phyloP scores from a whole-genome alignment of 257 asterid species.

The Misopates orontium region DNA sequence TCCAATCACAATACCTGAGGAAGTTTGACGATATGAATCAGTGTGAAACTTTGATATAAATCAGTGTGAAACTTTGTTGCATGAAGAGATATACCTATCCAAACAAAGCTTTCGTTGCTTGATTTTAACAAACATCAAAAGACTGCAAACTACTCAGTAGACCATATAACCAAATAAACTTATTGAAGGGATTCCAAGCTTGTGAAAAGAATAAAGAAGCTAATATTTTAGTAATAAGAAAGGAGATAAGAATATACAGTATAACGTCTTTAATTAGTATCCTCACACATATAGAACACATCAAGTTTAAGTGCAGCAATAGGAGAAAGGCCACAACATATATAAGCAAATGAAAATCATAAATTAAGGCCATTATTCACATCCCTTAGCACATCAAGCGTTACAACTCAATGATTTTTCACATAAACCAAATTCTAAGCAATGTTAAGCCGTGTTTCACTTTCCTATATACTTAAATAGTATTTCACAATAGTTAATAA shows the following conservation, averaged over 20 bases:
- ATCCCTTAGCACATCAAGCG: background rate
- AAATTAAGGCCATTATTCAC: background rate
- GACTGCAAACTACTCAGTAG: too few relatives aligned
- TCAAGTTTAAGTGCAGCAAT: constrained; percentile 1
- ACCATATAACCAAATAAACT: too few relatives aligned
- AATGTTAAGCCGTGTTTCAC: background rate
- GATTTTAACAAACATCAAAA: background rate
- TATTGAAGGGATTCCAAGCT: background rate
- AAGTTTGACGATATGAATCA: constrained; percentile 2
- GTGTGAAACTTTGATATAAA: constrained; percentile 5
- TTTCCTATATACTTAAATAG: background rate
- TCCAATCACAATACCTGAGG: background rate
- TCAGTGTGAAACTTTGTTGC: background rate
- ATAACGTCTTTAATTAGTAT: background rate
- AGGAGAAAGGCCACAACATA: constrained; percentile 2
- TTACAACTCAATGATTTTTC: background rate
- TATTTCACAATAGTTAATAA: background rate
- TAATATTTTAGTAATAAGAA: background rate
- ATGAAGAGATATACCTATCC: background rate
- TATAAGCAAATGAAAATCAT: constrained; percentile 13
- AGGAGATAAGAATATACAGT: background rate
- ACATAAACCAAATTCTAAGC: background rate
- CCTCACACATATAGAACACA: constrained; percentile 1
- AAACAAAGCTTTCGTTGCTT: background rate
- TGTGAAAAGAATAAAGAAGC: background rate